phyloP scores from a whole-genome alignment of 495 filamentous ascomycete species.

The Rusavskia elegans region DNA sequence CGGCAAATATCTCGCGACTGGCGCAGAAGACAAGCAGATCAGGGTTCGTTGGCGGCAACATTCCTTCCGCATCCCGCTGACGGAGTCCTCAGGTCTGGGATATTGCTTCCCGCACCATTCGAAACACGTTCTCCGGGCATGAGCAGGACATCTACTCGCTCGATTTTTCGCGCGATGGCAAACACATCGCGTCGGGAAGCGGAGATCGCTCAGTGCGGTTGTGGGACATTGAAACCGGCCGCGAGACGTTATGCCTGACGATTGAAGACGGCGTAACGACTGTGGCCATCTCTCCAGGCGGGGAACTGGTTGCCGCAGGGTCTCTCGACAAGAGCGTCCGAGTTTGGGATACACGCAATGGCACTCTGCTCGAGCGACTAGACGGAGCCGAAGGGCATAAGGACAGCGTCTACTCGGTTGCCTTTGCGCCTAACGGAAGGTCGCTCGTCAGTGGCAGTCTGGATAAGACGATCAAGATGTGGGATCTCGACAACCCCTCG shows the following conservation, averaged over 20 bases:
- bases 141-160: slow-evolving; percentile 93
- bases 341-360: slow-evolving; percentile 71
- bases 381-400: slow-evolving; percentile 80
- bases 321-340: slow-evolving; percentile 83
- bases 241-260: slow-evolving; percentile 57
- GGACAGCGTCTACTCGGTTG: slow-evolving; percentile 85
- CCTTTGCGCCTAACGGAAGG: slow-evolving; percentile 75
- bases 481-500: slow-evolving; percentile 53
- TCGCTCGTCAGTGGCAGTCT: slow-evolving; percentile 80
- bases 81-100: slow-evolving; percentile 59
- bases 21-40: slow-evolving; percentile 84
- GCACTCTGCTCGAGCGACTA: slow-evolving; percentile 68
- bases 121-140: slow-evolving; percentile 68
- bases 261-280: slow-evolving; percentile 88
- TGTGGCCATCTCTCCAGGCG: slow-evolving; percentile 80
- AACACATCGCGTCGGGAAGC: slow-evolving; percentile 76
- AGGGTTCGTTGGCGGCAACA: slow-evolving; percentile 38
- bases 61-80: not conserved
- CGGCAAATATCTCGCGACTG: slow-evolving; percentile 75
- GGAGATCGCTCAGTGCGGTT: slow-evolving; percentile 78
- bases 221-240: slow-evolving; percentile 69
- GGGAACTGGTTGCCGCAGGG: slow-evolving; percentile 72
- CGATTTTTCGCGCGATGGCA: slow-evolving; percentile 75
- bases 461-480: slow-evolving; percentile 93
- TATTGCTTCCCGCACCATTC: slow-evolving; percentile 57